phyloP scores from a whole-genome alignment of 2,329 filamentous ascomycete genomes.

The Fusarium marasasianum region DNA sequence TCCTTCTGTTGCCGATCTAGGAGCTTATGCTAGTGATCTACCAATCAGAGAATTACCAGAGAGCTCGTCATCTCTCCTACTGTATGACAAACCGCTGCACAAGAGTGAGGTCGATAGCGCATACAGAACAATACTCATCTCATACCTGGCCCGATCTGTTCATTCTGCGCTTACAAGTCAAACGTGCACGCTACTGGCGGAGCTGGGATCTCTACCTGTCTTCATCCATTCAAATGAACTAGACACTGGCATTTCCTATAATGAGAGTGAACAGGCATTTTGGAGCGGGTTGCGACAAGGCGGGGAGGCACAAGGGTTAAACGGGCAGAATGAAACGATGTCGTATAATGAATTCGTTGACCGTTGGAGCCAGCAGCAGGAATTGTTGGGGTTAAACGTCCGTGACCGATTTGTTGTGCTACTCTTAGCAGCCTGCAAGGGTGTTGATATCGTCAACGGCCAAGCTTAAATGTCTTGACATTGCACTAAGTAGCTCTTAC shows the following conservation, averaged over 20 bases:
- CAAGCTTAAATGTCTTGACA: too few relatives aligned
- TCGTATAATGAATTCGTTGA: not conserved
- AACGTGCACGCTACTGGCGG: not conserved
- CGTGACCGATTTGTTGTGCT: too few relatives aligned
- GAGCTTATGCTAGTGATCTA: not conserved
- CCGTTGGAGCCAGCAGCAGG: too few relatives aligned
- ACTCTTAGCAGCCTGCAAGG: too few relatives aligned
- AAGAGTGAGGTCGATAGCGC: conserved; percentile 1
- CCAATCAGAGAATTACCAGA: not conserved
- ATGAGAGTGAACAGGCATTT: not conserved
- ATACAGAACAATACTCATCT: conserved; percentile 12
- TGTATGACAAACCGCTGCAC: not conserved
- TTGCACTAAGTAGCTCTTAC: too few relatives aligned
- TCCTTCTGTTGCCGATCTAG: not conserved
- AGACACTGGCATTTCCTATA: not conserved
- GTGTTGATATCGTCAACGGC: too few relatives aligned
- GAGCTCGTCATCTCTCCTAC: not conserved
- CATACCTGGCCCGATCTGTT: not conserved
- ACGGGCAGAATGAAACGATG: not conserved
- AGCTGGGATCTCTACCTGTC: conserved; percentile 2
- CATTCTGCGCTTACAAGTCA: conserved; percentile 1
- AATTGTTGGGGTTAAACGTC: too few relatives aligned
- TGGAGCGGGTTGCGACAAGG: not conserved
- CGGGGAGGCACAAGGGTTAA: not conserved
- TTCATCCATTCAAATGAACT: not conserved